phyloP scores from a whole-genome alignment of 2,329 filamentous ascomycete species.

The Penicillium sp. region DNA sequence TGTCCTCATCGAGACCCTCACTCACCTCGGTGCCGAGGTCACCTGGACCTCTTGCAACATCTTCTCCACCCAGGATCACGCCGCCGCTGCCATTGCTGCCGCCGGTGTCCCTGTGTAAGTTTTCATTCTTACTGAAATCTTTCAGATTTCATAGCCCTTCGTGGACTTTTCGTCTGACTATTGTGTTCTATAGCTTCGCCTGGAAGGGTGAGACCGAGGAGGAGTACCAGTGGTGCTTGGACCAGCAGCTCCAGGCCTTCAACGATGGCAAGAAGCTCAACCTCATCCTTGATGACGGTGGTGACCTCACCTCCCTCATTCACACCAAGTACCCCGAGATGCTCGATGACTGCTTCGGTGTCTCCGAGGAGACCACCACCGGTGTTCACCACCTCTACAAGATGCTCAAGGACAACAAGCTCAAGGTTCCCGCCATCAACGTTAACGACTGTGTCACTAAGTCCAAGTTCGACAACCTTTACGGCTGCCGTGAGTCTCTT shows the following conservation, averaged over 20 bases:
- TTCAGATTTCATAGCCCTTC: background rate
- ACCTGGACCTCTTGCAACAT: constrained; percentile 99
- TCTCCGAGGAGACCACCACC: constrained; percentile 99
- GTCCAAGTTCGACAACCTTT: constrained; percentile 99
- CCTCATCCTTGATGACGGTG: constrained; percentile 98
- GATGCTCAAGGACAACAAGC: constrained; percentile 88
- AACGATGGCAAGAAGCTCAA: constrained; percentile 96
- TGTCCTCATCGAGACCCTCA: constrained; percentile 97
- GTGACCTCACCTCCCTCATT: constrained; percentile 92
- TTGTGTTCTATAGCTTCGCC: constrained; percentile 53
- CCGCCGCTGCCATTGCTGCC: constrained; percentile 94
- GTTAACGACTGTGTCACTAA: constrained; percentile 99
- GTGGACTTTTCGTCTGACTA: constrained; percentile 5
- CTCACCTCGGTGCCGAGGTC: constrained; percentile 90
- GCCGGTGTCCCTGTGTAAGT: constrained; percentile 78
- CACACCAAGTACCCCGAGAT: constrained; percentile 98
- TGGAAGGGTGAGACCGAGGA: constrained; percentile 96
- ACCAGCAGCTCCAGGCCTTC: constrained; percentile 97
- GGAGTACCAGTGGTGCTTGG: constrained; percentile 99
- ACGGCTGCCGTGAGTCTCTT: constrained; percentile 98
- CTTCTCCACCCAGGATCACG: constrained; percentile 98
- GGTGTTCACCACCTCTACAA: constrained; percentile 99
- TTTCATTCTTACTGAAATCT: constrained; percentile 27
- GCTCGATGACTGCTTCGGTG: constrained; percentile 97
- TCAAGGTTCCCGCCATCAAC: constrained; percentile 95